Base-by-base conservation (phyloP, 805 yeast genomes). In the Schizosaccharomyces octosporus region DNA sequence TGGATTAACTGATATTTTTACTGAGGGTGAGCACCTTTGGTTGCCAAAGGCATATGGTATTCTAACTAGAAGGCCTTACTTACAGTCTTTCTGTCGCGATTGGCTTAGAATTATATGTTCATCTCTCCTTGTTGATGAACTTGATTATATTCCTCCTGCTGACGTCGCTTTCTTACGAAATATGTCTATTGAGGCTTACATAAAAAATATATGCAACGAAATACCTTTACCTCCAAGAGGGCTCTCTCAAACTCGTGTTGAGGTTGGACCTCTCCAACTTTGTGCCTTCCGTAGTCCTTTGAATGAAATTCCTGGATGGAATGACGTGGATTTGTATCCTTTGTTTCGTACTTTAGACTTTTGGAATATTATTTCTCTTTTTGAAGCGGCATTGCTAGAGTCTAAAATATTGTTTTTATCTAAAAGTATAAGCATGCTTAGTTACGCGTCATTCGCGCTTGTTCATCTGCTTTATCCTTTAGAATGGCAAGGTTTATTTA, bases 11-110 rank as follows among this genome's bases (percentile, higher is more conserved):
- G 61, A 55, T 6, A 63, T 63, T 1, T 59, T 63, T 5, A 63
- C 65, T 7, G 62, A 63, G 21, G 62, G 29, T 13, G 59, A 61
- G 5, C 58, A 61, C 0, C 61, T 64, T 61, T 64, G 66, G 66
- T 55, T 64, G n/a, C 66, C 66, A 2, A 27, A 64, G 36, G 64
- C 62, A 32, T 64, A 64, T 57, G 66, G 66, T 5, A 17, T 64
- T 21, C 55, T 64, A 2, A 60, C 64, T 1, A 32, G 64, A 24
- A 62, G 62, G 9, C 59, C 48, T 7, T 13, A 54, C 19, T 58
- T 62, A 13, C 48, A 62, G 27, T 41, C 63, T 5, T 64, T 64
- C 36, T 19, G 66, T 43, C 41, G 61, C 1, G 66, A 64, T 48
- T 64, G 66, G 66, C 62, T 64, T 7, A 62, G 64, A 51, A 58